Conservation (phyloP, 2,329 filamentous ascomycete genomes). For the Claviceps fusiformis region DNA sequence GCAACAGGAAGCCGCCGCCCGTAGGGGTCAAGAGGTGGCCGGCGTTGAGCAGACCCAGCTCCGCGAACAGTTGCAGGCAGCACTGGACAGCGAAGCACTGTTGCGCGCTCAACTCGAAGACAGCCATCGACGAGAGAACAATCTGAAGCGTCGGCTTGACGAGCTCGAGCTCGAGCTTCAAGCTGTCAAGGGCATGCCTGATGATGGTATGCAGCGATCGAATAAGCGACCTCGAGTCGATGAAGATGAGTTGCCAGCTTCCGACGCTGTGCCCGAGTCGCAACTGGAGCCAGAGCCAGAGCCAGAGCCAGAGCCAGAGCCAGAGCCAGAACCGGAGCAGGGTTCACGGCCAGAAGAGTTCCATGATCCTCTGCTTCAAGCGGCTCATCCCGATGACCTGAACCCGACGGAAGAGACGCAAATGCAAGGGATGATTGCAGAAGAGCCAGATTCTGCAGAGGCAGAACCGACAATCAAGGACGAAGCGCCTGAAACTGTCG, state of each 20-base stretch:
- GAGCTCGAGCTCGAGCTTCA: constrained; percentile 55
- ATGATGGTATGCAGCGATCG: constrained; percentile 6
- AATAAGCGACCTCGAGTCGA: constrained; percentile 8
- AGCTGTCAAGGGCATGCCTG: constrained; percentile 12
- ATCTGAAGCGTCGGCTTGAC: constrained; percentile 68
- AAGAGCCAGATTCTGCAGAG: background rate
- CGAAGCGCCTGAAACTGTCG: background rate
- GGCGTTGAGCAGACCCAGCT: constrained; percentile 42
- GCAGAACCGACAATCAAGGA: background rate
- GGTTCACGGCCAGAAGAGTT: background rate
- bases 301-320: background rate
- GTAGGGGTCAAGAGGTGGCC: constrained; percentile 45
- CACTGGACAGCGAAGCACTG: constrained; percentile 26
- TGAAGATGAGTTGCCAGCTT: background rate
- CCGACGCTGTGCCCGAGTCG: background rate
- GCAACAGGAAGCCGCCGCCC: constrained; percentile 56
- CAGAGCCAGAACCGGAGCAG: background rate
- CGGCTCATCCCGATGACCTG: background rate
- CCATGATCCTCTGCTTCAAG: constrained; percentile 1
- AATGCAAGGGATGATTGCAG: background rate
- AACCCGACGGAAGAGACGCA: background rate
- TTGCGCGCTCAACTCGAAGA: constrained; percentile 58
- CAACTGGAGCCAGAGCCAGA: background rate
- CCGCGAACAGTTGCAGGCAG: constrained; percentile 39
- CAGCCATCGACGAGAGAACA: constrained; percentile 64